A percentile compares a stretch with the other conserved stretches of the same genome.
Evolutionary conservation across 257 asterid genomes (phyloP).

Genomic region (Gentiana straminea): DNA sequence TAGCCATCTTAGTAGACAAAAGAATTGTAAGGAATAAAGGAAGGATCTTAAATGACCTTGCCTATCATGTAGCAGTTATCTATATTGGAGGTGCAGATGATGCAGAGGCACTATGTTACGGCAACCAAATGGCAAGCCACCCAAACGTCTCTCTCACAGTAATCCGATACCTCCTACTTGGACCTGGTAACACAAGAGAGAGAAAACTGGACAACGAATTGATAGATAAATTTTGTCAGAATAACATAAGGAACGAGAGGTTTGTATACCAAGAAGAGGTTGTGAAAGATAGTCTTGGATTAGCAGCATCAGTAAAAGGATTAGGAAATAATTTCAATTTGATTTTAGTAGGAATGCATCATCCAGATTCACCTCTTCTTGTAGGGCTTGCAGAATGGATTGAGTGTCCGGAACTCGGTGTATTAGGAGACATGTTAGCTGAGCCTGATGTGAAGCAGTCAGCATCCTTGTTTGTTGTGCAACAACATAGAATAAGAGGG

Average conservation of each 20-base stretch:
- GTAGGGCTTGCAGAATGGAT: conserved; percentile 72
- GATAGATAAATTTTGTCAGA: conserved; percentile 50
- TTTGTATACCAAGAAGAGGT: conserved; percentile 61
- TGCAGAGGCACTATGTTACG: conserved; percentile 62
- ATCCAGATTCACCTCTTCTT: conserved; percentile 45
- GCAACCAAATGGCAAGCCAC: conserved; percentile 53
- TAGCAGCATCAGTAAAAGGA: conserved; percentile 35
- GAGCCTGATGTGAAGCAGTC: conserved; percentile 43
- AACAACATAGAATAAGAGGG: conserved; percentile 53
- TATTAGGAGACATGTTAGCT: conserved; percentile 63
- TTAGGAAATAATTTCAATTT: conserved; percentile 39
- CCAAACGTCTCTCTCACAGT: conserved; percentile 40
- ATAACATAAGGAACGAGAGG: conserved; percentile 37
- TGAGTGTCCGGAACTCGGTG: conserved; percentile 83
- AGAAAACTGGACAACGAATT: conserved; percentile 42
- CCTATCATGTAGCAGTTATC: conserved; percentile 45
- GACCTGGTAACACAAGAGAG: conserved; percentile 49
- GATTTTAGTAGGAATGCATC: conserved; percentile 52
- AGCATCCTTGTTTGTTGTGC: conserved; percentile 71
- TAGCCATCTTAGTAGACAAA: conserved; percentile 56
- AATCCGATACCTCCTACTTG: conserved; percentile 51
- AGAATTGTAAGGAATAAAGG: conserved; percentile 33
- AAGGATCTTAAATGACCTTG: conserved; percentile 36
- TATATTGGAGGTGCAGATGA: conserved; percentile 76
- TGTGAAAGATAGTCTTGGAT: conserved; percentile 59